Conservation (phyloP, 306 rosid genomes). For the Medicago lupulina region DNA sequence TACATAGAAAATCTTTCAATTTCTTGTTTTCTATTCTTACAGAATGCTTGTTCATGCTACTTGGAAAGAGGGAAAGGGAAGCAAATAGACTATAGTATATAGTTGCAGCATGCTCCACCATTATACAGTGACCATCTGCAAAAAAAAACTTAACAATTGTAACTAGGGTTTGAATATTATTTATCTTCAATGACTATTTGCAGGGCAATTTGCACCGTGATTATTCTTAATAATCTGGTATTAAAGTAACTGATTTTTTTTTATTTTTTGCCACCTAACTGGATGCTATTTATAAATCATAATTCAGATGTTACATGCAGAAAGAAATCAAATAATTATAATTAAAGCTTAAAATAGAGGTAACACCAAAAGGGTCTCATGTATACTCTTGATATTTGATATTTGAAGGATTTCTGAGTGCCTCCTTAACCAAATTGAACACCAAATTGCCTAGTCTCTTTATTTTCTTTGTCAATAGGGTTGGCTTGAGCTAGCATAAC, state of each 20-base stretch:
- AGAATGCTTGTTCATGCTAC: constrained; percentile 14
- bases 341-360: background rate
- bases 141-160: background rate
- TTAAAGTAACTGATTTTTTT: background rate
- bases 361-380: too few relatives aligned
- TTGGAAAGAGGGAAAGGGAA: background rate
- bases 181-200: background rate
- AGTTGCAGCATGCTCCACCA: constrained; percentile 11
- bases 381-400: too few relatives aligned
- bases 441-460: too few relatives aligned
- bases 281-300: background rate
- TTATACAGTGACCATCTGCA: constrained; percentile 4
- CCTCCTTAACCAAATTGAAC: too few relatives aligned
- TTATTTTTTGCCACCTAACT: background rate
- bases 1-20: constrained; percentile 1
- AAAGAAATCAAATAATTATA: background rate
- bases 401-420: too few relatives aligned
- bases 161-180: constrained; percentile 10
- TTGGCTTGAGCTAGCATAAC: too few relatives aligned
- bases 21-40: constrained; percentile 19
- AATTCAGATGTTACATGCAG: background rate
- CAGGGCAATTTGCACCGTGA: background rate
- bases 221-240: background rate
- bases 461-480: too few relatives aligned
- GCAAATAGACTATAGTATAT: constrained; percentile 6